phyloP scores from a whole-genome alignment of 345 rosid genomes.

The Lumnitzera littorea region DNA sequence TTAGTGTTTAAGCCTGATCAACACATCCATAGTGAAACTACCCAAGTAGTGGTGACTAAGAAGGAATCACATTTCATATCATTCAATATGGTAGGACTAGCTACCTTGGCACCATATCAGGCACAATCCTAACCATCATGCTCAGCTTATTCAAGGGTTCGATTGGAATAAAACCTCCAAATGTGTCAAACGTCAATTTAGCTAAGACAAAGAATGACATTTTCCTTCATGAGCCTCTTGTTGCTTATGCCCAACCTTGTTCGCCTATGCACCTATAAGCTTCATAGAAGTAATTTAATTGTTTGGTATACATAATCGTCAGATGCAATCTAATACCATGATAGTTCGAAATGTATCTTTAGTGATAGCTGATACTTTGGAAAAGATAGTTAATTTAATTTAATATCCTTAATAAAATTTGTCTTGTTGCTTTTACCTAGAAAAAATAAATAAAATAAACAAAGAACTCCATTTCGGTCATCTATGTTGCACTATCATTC shows the following conservation, averaged over 20 bases:
- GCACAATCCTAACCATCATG: conserved; percentile 9
- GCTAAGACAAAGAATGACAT: conserved; percentile 1
- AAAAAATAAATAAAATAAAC: too few relatives aligned
- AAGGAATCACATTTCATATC: conserved; percentile 7
- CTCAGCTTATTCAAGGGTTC: conserved; percentile 12
- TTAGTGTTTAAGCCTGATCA: conserved; percentile 24
- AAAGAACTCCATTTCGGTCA: too few relatives aligned
- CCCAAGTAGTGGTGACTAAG: conserved; percentile 12
- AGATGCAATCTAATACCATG: too few relatives aligned
- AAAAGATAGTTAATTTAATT: too few relatives aligned
- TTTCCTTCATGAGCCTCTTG: background rate
- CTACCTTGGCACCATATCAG: conserved; percentile 1
- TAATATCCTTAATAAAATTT: too few relatives aligned
- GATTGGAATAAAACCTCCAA: background rate
- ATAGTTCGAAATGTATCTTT: too few relatives aligned
- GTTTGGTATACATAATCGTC: too few relatives aligned
- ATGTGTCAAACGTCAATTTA: background rate
- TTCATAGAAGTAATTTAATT: background rate
- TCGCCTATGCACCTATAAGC: conserved; percentile 13
- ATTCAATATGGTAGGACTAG: conserved; percentile 13
- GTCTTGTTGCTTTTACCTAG: too few relatives aligned
- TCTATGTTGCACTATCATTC: too few relatives aligned
- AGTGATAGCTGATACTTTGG: too few relatives aligned
- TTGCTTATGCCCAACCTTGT: background rate
- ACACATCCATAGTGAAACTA: conserved; percentile 8